Evolutionary conservation across 2,329 filamentous ascomycete species (phyloP), one percentile per base, ranked within the genome.

Genomic region (Phaeoacremonium minimum): DNA sequence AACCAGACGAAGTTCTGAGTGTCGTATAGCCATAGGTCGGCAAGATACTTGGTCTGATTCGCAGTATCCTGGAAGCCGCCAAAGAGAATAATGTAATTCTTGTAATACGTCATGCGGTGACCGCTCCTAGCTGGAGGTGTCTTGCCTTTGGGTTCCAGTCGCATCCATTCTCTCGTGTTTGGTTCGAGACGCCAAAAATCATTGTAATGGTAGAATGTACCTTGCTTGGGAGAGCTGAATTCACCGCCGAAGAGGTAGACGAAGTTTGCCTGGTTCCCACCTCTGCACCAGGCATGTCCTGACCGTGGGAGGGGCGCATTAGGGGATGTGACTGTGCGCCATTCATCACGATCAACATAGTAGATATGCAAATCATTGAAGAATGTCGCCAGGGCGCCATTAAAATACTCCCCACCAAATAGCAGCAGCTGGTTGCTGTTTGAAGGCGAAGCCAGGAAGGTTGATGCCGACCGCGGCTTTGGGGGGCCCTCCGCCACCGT

Each of bases 171-270:
- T 50, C 89, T 75, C 7, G 78, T 82, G 7, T 74, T 75, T 1
- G 91, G 85, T 55, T 97, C 90, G 30, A 97, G 75, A 33, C 85
- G 76, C 91, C 93, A 98, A 59, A 98, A 97, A 64, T 97, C 93
- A 53, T 95, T 95, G 67, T 98, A 98, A 63, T 98, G 93, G 60
- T 98, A 96, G 55, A 98, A 98, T 0, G 91, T 97, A 4, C 93
- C 93, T 63, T 97, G 93, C 58, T 96, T 97, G 3, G 93, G 93
- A 18, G 85, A 91, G 40, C 87, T 94, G 60, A 98, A 98, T 63
- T 98, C 93, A 43, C 91, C 93, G 46, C 93, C 93, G 54, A 97
- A 97, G 13, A 98, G 67, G 58, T 95, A 98, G 35, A 97, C 77
- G 20, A 85, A 81, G 44, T 84, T 85, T 13, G 83, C 77, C 42